These are phyloP conservation scores for Cryptococcus floricola DNA, from an alignment of 1,284 basidiomycete species.

Conservation along the genomic window DNA sequence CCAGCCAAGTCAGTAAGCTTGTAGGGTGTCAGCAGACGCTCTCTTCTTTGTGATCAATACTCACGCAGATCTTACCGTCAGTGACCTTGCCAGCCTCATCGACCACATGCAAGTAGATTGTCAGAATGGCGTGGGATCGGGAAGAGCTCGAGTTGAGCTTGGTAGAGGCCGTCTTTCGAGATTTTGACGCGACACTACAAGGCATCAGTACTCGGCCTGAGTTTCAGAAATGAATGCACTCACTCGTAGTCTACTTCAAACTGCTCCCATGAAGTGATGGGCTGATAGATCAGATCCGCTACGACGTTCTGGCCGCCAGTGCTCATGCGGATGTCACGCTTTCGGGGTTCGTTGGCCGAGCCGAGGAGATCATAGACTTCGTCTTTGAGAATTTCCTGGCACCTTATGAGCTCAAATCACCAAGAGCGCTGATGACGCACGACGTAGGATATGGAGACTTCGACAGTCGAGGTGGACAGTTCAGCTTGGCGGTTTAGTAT, in stretches of 20 bases:
- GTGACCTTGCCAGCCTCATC: constrained; percentile 48
- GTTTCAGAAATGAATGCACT: constrained; percentile 27
- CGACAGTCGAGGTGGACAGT: constrained; percentile 46
- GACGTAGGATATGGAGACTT: constrained; percentile 67
- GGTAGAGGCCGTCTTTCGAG: constrained; percentile 76
- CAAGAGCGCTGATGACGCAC: constrained; percentile 7
- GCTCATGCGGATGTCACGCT: constrained; percentile 73
- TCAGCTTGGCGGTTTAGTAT: constrained; percentile 54
- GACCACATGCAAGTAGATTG: constrained; percentile 61
- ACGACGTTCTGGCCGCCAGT: constrained; percentile 70
- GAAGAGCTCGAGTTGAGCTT: constrained; percentile 74
- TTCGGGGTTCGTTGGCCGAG: constrained; percentile 57
- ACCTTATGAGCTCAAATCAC: not conserved
- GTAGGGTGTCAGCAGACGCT: not conserved
- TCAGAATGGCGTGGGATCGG: constrained; percentile 75
- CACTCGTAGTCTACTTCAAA: constrained; percentile 65
- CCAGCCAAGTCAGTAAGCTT: constrained; percentile 75
- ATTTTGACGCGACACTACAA: constrained; percentile 60
- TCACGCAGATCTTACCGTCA: constrained; percentile 65
- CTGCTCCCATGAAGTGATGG: constrained; percentile 57
- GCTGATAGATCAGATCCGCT: constrained; percentile 59
- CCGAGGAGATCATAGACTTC: constrained; percentile 75
- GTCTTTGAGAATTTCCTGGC: constrained; percentile 72
- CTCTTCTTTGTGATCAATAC: not conserved
- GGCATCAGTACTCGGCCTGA: not conserved